Conservation (phyloP, 2,329 filamentous ascomycete genomes). For the Trichoderma oligosporum region DNA sequence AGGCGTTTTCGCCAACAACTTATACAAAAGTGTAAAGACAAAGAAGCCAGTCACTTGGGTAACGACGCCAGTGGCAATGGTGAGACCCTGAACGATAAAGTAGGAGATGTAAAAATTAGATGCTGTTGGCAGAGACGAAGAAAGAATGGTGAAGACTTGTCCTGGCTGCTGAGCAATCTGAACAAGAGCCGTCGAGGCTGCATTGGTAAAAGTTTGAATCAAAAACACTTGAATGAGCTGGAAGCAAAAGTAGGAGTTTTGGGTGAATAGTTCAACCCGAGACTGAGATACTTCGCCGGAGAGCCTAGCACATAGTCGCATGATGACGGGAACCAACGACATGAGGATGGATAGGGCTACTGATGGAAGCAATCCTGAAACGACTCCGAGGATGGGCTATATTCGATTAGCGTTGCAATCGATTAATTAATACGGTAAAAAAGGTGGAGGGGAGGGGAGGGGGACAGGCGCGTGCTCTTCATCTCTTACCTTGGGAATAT, state of each 20-base stretch:
- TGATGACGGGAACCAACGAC: constrained; percentile 69
- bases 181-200: constrained; percentile 65
- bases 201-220: constrained; percentile 75
- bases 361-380: constrained; percentile 79
- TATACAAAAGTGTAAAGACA: constrained; percentile 64
- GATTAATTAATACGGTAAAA: background rate
- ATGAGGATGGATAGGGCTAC: constrained; percentile 77
- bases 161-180: constrained; percentile 61
- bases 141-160: constrained; percentile 60
- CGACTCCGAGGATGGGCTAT: constrained; percentile 63
- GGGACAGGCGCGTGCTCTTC: too few relatives aligned
- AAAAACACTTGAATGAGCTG: constrained; percentile 93
- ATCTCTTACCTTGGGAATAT: constrained; percentile 53
- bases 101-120: constrained; percentile 94
- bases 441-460: background rate
- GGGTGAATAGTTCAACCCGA: constrained; percentile 79
- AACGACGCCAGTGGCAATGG: constrained; percentile 67
- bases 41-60: constrained; percentile 65
- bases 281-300: constrained; percentile 76
- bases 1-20: constrained; percentile 70
- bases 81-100: constrained; percentile 80
- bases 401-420: background rate
- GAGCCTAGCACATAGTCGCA: constrained; percentile 66
- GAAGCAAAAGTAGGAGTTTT: constrained; percentile 89
- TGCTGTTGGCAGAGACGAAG: constrained; percentile 69